Evolutionary conservation across 768 basidiomycete species (phyloP), one percentile per base, ranked within the genome.

Genomic region (Agrocybe praecox): DNA sequence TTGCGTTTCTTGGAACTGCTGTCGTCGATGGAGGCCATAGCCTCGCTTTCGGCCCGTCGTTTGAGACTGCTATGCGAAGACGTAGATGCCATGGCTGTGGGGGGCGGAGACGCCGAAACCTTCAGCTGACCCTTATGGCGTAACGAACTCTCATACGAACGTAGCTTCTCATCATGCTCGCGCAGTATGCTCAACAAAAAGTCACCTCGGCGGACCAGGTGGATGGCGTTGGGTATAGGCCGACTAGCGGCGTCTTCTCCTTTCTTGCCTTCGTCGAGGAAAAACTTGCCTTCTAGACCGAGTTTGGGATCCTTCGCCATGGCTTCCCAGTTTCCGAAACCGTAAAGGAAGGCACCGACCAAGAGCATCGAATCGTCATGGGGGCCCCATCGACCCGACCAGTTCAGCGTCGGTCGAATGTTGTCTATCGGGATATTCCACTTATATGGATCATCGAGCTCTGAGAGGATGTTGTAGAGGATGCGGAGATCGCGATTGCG

Each of bases 231-330:
- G 33, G 97, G 97, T 64, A 96, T 96, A 9, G 92, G 92, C 66
- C 92, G 85, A 62, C 83, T 90, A 15, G 90, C 80, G 36, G 87
- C 74, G 65, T 95, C 91, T 75, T 94, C 90, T 29, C 87, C 89
- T 73, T 97, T 96, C 78, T 98, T 98, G 64, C 90, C 92, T 71
- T 98, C 96, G 69, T 98, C 97, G 50, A 99, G 80, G 86, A 98
- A 98, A 77, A 99, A 96, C 69, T 98, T 98, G 71, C 90, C 94
- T 1, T 86, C 83, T 14, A 99, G 80, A 2, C 87, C 86, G 12
- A 99, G 86, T 57, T 84, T 84, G 12, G 84, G 71, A 69, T 99
- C 97, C 74, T 95, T 92, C 54, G 86, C 84, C 81, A 98, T 98
- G 22, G 84, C 82, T 68, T 98, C 97, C 97, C 97, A 99, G 67